Conservation (phyloP, 305 asterid genomes). For the Fraxinus dipetala region DNA sequence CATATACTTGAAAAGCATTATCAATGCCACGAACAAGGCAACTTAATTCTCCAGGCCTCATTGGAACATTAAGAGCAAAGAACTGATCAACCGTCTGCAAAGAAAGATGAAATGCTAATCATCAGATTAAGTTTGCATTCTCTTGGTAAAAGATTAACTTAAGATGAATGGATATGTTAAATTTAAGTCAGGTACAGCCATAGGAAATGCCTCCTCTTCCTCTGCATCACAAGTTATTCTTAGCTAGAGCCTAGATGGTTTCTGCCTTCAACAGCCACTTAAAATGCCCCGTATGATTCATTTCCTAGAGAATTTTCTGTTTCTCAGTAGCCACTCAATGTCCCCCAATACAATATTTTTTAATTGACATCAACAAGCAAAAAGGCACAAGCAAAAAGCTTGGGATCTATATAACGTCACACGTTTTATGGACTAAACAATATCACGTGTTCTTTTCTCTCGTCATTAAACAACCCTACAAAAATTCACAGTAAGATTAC, state of each 20-base stretch:
- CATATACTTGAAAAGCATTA: slow-evolving; percentile 92
- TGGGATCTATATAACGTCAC: neutral
- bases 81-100: slow-evolving; percentile 97
- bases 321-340: slow-evolving; percentile 9
- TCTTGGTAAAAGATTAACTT: neutral
- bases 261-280: neutral
- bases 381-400: slow-evolving; percentile 1
- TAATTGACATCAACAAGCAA: neutral
- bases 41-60: slow-evolving; percentile 85
- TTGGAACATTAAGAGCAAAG: slow-evolving; percentile 89
- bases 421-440: neutral
- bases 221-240: neutral
- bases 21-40: slow-evolving; percentile 92
- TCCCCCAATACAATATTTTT: neutral
- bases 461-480: neutral
- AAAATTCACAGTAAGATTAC: neutral
- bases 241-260: slow-evolving; percentile 1
- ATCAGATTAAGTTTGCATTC: neutral
- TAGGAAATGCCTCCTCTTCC: neutral
- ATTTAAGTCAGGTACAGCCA: neutral
- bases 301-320: neutral
- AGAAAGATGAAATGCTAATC: slow-evolving; percentile 19
- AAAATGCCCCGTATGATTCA: neutral
- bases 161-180: neutral
- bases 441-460: neutral